Evolutionary conservation across 2,329 filamentous ascomycete genomes (phyloP), one percentile per base, ranked within the genome.

Genomic region (Rosellinia necatrix): DNA sequence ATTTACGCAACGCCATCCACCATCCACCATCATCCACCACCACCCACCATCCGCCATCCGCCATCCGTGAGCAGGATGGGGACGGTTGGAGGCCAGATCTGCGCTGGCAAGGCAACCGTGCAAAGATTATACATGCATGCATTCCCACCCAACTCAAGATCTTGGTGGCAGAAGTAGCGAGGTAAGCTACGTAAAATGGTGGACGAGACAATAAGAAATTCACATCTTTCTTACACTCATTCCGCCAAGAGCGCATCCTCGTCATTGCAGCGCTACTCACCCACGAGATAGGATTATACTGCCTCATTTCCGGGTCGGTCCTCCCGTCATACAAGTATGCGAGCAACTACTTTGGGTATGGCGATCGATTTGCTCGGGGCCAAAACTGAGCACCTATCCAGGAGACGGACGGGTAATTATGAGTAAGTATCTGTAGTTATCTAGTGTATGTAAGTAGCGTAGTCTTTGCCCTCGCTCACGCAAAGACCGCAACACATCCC

Each of bases 31-130:
- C 7, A 42, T 13, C 35, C 4, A 29, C 19, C 38, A 22, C 6
- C 7, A 17, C 12, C 21, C 12, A 7, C 10, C 17, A 8, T 21
- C 37, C 17, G 6, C 7, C 7, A 42, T 13, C 35, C 4, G 12
- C n/a, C n/a, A 35, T 17, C 3, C 19, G 9, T 17, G 35, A 4
- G 35, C 9, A 38, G 35, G 35, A 38, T 38, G 35, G 22, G 6
- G 15, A 38, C 8, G 37, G 55, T 46, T 46, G 40, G 34, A 37
- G 43, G 24, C 30, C 27, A 49, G 19, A 59, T 25, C 38, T 49
- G 53, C 25, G 53, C 43, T 59, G 56, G 56, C 49, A 50, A 48
- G 50, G 50, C 51, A 53, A 49, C 35, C 46, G 10, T 38, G 21
- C 15, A 58, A 37, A 58, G 54, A 46, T n/a, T n/a, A 50, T 49